These are phyloP conservation scores for Cyclotella cryptica DNA, from an alignment of 108 stramenopile species.

Conservation along the genomic window DNA sequence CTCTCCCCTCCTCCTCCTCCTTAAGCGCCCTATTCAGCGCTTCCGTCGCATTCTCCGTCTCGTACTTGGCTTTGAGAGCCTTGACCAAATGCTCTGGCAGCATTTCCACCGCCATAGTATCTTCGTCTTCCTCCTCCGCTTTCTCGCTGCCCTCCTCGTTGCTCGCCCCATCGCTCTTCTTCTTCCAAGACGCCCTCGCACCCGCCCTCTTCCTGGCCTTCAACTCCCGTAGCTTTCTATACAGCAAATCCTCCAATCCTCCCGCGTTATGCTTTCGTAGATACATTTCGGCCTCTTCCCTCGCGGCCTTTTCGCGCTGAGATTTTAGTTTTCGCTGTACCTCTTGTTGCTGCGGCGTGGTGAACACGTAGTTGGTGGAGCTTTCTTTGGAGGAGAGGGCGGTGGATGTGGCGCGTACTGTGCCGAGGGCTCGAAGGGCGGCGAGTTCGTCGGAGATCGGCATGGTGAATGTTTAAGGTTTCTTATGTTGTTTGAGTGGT, in stretches of 20 bases:
- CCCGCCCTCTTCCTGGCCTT: constrained; percentile 20
- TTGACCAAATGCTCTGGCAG: constrained; percentile 41
- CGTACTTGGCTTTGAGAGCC: constrained; percentile 45
- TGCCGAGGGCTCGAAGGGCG: constrained; percentile 46
- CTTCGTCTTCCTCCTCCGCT: constrained; percentile 4
- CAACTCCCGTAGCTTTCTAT: constrained; percentile 33
- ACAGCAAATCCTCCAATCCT: constrained; percentile 30
- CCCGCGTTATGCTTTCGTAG: constrained; percentile 13
- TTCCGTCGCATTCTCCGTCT: constrained; percentile 35
- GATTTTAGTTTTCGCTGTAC: constrained; percentile 26
- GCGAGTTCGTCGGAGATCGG: constrained; percentile 48
- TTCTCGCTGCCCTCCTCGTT: neutral
- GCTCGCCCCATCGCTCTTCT: neutral
- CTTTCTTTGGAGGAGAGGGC: constrained; percentile 7
- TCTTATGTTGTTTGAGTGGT: no score
- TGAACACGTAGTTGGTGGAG: constrained; percentile 14
- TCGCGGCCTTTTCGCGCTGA: constrained; percentile 21
- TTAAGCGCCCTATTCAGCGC: constrained; percentile 40
- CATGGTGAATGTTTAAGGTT: neutral
- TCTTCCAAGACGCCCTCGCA: constrained; percentile 1
- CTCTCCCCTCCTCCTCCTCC: constrained; percentile 34
- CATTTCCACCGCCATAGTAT: constrained; percentile 37
- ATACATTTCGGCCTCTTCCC: constrained; percentile 22
- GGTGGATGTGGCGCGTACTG: constrained; percentile 32
- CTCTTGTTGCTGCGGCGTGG: constrained; percentile 42